Percentiles rank a stretch among this genome's conserved stretches.
phyloP scores from a whole-genome alignment of 805 yeast genomes.

The Metschnikowia kunwiensis region DNA sequence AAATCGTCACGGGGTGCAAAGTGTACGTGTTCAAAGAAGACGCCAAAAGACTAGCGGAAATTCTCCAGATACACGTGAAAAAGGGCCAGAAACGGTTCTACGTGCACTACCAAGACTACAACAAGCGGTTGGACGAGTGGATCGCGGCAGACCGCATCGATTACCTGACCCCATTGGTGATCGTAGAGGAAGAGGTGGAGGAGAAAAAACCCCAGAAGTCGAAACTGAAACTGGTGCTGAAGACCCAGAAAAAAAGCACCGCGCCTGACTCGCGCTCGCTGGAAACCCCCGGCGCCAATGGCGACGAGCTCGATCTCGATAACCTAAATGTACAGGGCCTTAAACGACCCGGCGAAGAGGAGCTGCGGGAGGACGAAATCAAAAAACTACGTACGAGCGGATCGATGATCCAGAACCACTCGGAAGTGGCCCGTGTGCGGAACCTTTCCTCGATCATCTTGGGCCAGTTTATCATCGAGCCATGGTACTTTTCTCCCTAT shows the following conservation, averaged over 20 bases:
- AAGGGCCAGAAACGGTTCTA: conserved; percentile 80
- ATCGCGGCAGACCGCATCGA: conserved; percentile 69
- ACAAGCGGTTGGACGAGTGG: conserved; percentile 97
- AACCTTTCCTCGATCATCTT: conserved; percentile 74
- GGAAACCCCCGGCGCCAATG: conserved; percentile 19
- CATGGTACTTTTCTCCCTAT: conserved; percentile 98
- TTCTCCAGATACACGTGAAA: conserved; percentile 69
- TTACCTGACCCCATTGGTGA: conserved; percentile 61
- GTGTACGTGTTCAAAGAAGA: conserved; percentile 80
- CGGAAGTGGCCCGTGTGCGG: conserved; percentile 87
- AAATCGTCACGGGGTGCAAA: conserved; percentile 73
- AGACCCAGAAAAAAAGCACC: conserved; percentile 17
- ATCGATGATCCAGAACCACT: conserved; percentile 87
- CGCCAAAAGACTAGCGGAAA: conserved; percentile 78
- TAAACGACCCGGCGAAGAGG: conserved; percentile 61
- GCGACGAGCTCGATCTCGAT: conserved; percentile 82
- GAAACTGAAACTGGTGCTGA: conserved; percentile 27
- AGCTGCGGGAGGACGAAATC: conserved; percentile 87
- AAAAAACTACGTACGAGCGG: conserved; percentile 92
- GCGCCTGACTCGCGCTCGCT: conserved; percentile 22
- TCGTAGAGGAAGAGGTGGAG: conserved; percentile 63
- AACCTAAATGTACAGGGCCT: conserved; percentile 82
- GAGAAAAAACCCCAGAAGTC: conserved; percentile 34
- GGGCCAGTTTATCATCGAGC: conserved; percentile 91
- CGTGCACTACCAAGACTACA: conserved; percentile 92